These are phyloP conservation scores for Exophiala sideris DNA, from an alignment of 2,329 filamentous ascomycete genomes.

Conservation along the genomic window DNA sequence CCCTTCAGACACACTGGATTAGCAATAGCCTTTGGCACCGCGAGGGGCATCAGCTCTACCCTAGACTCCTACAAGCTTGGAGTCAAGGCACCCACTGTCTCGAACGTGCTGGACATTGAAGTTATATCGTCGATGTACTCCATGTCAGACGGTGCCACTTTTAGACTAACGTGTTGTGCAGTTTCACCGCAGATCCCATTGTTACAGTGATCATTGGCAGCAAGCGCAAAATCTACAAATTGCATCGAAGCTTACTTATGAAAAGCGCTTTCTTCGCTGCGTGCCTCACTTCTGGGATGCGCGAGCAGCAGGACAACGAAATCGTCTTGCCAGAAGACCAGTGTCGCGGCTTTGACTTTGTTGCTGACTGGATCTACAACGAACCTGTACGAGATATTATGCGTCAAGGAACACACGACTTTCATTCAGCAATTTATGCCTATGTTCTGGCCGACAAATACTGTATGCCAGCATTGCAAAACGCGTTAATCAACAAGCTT, in stretches of 20 bases:
- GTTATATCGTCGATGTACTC: too few relatives aligned
- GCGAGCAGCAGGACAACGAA: background rate
- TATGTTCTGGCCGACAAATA: constrained; percentile 1
- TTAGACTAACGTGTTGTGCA: background rate
- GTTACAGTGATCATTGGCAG: background rate
- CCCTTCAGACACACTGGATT: too few relatives aligned
- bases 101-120: too few relatives aligned
- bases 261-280: background rate
- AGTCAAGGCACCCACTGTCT: too few relatives aligned
- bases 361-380: background rate
- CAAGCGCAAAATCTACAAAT: background rate
- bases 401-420: background rate
- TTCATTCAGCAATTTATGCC: background rate
- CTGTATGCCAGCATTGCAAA: background rate
- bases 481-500: background rate
- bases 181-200: background rate
- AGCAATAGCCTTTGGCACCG: too few relatives aligned
- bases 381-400: too few relatives aligned
- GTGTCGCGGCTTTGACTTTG: background rate
- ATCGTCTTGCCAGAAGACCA: constrained; percentile 1
- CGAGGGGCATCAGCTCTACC: too few relatives aligned
- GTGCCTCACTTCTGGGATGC: background rate
- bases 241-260: background rate
- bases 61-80: too few relatives aligned
- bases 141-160: too few relatives aligned